Percentiles rank a stretch among this genome's conserved stretches.
Conservation (phyloP, 495 filamentous ascomycete species). For the Xylaria acuta region DNA sequence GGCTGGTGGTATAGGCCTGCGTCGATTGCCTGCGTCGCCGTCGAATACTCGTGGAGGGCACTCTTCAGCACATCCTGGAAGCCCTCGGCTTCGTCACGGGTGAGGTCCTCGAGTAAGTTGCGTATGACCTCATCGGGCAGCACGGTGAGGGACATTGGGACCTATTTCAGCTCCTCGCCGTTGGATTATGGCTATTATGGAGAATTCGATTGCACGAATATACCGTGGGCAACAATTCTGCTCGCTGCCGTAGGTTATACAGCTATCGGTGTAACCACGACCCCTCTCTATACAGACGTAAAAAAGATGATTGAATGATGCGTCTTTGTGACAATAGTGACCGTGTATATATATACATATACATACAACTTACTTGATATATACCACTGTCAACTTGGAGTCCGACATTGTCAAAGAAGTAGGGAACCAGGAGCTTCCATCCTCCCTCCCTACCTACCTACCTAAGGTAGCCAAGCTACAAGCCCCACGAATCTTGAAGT, state of each 20-base stretch:
- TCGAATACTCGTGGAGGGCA: slow-evolving; percentile 84
- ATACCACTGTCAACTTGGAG: not conserved
- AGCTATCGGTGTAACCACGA: not conserved
- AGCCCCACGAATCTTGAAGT: slow-evolving; percentile 6
- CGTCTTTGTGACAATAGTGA: not conserved
- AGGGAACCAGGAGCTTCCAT: not conserved
- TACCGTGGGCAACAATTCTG: not conserved
- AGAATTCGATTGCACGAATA: not conserved
- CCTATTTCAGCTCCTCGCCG: not conserved
- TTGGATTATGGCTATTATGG: not conserved
- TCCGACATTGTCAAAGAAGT: not conserved
- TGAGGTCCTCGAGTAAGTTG: slow-evolving; percentile 73
- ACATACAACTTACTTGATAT: not conserved
- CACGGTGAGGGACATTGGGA: slow-evolving; percentile 74
- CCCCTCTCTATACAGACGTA: not conserved
- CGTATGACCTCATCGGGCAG: slow-evolving; percentile 75
- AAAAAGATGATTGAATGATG: not conserved
- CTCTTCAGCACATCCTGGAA: slow-evolving; percentile 71
- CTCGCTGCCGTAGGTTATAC: not conserved
- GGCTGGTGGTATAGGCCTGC: slow-evolving; percentile 70
- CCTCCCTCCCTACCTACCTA: not conserved
- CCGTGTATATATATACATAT: not conserved
- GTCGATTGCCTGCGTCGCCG: slow-evolving; percentile 60
- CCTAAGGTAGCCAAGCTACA: not conserved
- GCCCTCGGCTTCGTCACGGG: slow-evolving; percentile 66